Base-by-base conservation (phyloP, 768 basidiomycete genomes). In the Boletus coccyginus region DNA sequence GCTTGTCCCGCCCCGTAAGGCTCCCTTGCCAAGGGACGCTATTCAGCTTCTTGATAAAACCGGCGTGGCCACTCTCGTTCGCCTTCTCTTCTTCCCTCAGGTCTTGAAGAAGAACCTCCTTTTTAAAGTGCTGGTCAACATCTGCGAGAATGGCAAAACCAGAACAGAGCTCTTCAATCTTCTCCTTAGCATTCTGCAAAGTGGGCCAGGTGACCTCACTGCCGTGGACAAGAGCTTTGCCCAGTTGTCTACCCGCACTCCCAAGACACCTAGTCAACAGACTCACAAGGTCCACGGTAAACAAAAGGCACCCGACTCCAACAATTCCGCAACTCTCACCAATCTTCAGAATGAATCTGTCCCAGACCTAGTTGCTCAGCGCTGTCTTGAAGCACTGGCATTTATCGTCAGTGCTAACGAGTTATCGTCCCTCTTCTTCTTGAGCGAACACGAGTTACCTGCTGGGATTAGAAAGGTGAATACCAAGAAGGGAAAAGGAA, bases 61-160 rank as follows among this genome's bases (percentile, higher is more conserved):
- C 7, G 92, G 94, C 14, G 83, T 98, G 45, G 91, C 94, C 0
- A 87, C 88, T 24, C 84, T 99, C 17, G 86, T 98, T 41, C 86
- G 95, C 50, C 83, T 98, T 9, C 81, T 99, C 21, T 99, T 99
- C 80, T 97, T 94, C 81, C 97, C 97, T 5, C 92, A 97, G 62
- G 87, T 94, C 21, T 77, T 92, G 57, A 86, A 85, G 74, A 94
- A 93, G 75, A 88, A 83, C 47, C 73, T 90, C 24, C 79, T 99
- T 13, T 92, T 93, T 70, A 90, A 88, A 66, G 87, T 97, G 2
- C 84, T 99, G 36, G 87, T 93, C 60, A 96, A 98, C 68, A 79
- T 99, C 9, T 99, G 94, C 75, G 95, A 98, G 74, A 99, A 99
- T 68, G 77, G 85, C 3, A 92, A 89, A 66, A 94, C 96, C 0